These are phyloP conservation scores for Gossypium stocksii DNA, from an alignment of 345 rosid species.

Conservation along the genomic window DNA sequence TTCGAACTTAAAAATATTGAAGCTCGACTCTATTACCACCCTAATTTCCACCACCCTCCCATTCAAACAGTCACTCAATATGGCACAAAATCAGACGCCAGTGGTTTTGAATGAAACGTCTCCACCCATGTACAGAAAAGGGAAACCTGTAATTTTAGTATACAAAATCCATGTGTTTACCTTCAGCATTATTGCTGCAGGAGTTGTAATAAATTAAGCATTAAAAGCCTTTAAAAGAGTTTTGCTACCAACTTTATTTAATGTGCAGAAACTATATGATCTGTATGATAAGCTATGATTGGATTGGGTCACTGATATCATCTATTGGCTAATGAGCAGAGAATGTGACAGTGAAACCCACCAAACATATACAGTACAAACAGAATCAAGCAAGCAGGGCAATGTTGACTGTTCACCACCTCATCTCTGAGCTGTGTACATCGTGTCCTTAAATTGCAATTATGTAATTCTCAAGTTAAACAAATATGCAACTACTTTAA, in stretches of 20 bases:
- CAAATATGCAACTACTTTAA: background rate
- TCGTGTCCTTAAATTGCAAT: background rate
- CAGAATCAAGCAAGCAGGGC: background rate
- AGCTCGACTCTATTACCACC: too few relatives aligned
- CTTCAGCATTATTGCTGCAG: background rate
- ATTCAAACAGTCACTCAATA: background rate
- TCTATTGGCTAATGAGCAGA: background rate
- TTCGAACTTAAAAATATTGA: accelerated
- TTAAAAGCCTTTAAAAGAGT: background rate
- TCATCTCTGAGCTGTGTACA: background rate
- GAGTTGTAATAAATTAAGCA: background rate
- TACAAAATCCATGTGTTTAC: too few relatives aligned
- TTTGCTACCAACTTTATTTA: background rate
- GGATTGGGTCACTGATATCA: background rate
- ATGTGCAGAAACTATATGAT: background rate
- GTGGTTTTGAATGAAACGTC: background rate
- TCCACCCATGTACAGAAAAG: background rate
- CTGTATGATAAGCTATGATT: background rate
- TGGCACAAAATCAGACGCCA: background rate
- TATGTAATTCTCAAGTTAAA: background rate
- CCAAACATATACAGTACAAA: background rate
- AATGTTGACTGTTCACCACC: background rate
- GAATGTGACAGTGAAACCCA: background rate
- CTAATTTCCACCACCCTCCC: too few relatives aligned
- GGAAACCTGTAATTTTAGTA: background rate